Conservation (phyloP, 192 early-diverging fungal genomes). For the Dissophora globulifera region DNA sequence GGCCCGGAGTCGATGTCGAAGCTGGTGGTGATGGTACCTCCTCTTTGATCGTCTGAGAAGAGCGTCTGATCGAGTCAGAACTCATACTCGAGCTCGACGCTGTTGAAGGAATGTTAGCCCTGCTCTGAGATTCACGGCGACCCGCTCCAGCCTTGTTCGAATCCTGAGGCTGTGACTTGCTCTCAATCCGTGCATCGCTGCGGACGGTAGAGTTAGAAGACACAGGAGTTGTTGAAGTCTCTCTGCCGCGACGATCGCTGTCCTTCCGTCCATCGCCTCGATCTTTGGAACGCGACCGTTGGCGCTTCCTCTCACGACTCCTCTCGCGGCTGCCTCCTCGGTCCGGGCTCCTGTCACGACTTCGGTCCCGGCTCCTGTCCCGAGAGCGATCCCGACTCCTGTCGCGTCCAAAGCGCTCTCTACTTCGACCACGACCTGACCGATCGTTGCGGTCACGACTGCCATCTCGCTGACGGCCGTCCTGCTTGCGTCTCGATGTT, state of each 20-base stretch:
- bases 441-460: constrained; percentile 42
- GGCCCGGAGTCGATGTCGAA: constrained; percentile 6
- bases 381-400: constrained; percentile 23
- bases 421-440: constrained; percentile 30
- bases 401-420: constrained; percentile 40
- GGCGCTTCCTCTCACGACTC: constrained; percentile 33
- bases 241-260: constrained; percentile 23
- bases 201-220: not conserved
- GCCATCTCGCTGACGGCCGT: constrained; percentile 28
- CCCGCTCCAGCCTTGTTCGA: constrained; percentile 2
- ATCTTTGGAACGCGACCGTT: constrained; percentile 35
- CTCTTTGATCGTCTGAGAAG: constrained; percentile 34
- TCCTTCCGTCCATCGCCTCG: constrained; percentile 32
- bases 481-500: constrained; percentile 25
- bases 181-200: constrained; percentile 4
- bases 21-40: constrained; percentile 11
- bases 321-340: constrained; percentile 21
- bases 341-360: constrained; percentile 13
- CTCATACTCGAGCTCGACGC: constrained; percentile 4
- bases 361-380: constrained; percentile 36
- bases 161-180: constrained; percentile 19
- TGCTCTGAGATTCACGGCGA: constrained; percentile 27
- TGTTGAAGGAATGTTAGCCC: not conserved
- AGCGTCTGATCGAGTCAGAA: constrained; percentile 13
- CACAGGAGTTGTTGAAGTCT: constrained; percentile 17